Evolutionary conservation across 2,329 filamentous ascomycete species (phyloP), one percentile per base, ranked within the genome.

Genomic region (Myotisia sp.): DNA sequence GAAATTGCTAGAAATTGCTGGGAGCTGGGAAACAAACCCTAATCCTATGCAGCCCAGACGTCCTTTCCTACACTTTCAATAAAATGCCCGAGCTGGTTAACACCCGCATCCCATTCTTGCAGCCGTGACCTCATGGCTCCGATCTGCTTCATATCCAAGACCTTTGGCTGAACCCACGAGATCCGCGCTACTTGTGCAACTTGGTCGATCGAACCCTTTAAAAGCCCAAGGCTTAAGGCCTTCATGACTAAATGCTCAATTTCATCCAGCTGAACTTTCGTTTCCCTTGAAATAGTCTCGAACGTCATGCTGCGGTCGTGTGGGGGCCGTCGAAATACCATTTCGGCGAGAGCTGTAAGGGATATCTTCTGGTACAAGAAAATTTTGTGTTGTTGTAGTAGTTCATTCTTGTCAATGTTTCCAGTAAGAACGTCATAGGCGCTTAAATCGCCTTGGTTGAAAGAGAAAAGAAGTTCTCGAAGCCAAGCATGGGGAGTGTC

Each of bases 171-270:
- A 39, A 98, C 90, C 90, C 90, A 98, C 51, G 87, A 87, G 60
- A 98, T 94, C 54, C 86, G 76, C 27, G 90, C 90, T 46, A 95
- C 76, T 59, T 86, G 79, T 30, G 84, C 84, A 20, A 98, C 90
- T 63, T 98, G 87, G 57, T 98, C 90, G 49, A 98, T 95, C 37
- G 81, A 90, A 29, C 90, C 90, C 46, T 79, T 74, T 46, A 98
- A 65, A 47, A 98, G 66, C 1, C 90, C 90, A 47, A 98, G 62
- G 52, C 86, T 94, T 49, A 98, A 63, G n/a, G 90, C 90, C 68
- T 94, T 95, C 90, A 98, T 98, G 50, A 98, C 81, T 44, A 98
- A 65, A 57, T 95, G 87, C 68, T 98, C 90, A 47, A 98, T 95
- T 64, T 95, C 84, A 50, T 90, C 76, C 2, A 76, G 74, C 47